These are phyloP conservation scores for Sphaerulina populicola DNA, from an alignment of 2,329 filamentous ascomycete genomes.

Conservation along the genomic window DNA sequence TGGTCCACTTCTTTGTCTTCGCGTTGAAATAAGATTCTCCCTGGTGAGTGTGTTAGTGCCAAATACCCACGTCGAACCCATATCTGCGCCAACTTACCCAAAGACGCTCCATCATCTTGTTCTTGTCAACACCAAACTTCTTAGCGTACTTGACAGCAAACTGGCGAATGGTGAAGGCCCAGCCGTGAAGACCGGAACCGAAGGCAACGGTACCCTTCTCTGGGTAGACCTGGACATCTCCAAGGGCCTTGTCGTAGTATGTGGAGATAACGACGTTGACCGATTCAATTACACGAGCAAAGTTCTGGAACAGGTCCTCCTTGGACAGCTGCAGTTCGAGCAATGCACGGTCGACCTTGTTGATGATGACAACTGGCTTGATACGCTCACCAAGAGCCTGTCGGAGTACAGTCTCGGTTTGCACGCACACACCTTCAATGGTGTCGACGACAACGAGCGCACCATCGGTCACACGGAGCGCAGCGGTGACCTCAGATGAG, in stretches of 20 bases:
- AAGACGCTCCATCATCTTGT: conserved; percentile 99
- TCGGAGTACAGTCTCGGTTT: conserved; percentile 98
- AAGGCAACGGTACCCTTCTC: conserved; percentile 97
- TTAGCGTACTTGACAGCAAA: conserved; percentile 94
- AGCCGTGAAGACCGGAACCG: conserved; percentile 98
- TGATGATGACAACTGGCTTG: conserved; percentile 99
- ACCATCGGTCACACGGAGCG: conserved; percentile 99
- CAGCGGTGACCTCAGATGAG: conserved; percentile 98
- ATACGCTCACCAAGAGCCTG: conserved; percentile 99
- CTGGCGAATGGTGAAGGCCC: conserved; percentile 98
- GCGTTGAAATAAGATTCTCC: conserved; percentile 99
- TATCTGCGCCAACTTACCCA: conserved; percentile 57
- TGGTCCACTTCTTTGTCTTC: conserved; percentile 99
- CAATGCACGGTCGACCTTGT: conserved; percentile 99
- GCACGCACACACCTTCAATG: conserved; percentile 98
- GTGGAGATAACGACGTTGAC: conserved; percentile 99
- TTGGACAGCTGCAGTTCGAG: conserved; percentile 97
- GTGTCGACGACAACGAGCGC: conserved; percentile 99
- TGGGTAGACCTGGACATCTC: conserved; percentile 98
- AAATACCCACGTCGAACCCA: background rate
- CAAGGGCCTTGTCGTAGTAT: conserved; percentile 93
- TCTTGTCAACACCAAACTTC: conserved; percentile 99
- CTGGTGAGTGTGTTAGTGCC: conserved; percentile 32
- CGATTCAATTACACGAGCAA: conserved; percentile 98
- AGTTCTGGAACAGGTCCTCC: conserved; percentile 99